phyloP scores from a whole-genome alignment of 2,329 filamentous ascomycete species.

The Alternaria novae-zelandiae region DNA sequence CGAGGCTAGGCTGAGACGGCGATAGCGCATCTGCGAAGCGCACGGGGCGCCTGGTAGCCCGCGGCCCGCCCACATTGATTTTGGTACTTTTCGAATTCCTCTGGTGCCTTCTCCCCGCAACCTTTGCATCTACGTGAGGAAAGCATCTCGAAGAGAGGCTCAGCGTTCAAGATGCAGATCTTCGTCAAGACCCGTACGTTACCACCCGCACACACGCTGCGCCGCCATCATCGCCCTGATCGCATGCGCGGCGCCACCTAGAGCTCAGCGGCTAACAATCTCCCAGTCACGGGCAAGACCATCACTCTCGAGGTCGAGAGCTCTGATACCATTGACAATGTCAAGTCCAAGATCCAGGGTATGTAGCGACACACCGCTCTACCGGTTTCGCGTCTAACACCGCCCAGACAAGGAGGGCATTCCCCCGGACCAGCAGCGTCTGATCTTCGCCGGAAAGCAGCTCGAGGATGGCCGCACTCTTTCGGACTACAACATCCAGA shows the following conservation, averaged over 20 bases:
- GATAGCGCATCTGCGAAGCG: background rate
- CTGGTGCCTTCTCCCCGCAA: constrained; percentile 5
- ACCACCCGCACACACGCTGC: background rate
- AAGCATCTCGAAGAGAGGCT: constrained; percentile 12
- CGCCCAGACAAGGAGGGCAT: constrained; percentile 98
- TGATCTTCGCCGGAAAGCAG: constrained; percentile 99
- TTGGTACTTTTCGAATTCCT: constrained; percentile 22
- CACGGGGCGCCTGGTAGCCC: constrained; percentile 16
- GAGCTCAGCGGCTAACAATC: constrained; percentile 18
- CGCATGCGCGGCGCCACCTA: background rate
- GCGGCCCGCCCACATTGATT: constrained; percentile 29
- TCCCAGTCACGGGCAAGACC: constrained; percentile 92
- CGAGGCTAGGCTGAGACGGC: background rate
- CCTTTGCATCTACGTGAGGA: constrained; percentile 16
- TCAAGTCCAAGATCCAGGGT: constrained; percentile 95
- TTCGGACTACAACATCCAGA: constrained; percentile 99
- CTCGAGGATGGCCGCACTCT: constrained; percentile 99
- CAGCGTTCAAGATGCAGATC: constrained; percentile 76
- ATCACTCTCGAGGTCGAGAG: constrained; percentile 99
- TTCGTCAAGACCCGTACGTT: constrained; percentile 89
- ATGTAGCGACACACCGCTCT: constrained; percentile 29
- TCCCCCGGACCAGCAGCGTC: constrained; percentile 96
- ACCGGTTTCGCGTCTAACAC: constrained; percentile 28
- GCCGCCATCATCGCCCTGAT: background rate
- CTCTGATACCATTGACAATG: constrained; percentile 99